These are phyloP conservation scores for Pythium aphanidermatum DNA, from an alignment of 352 stramenopile species.

Conservation along the genomic window DNA sequence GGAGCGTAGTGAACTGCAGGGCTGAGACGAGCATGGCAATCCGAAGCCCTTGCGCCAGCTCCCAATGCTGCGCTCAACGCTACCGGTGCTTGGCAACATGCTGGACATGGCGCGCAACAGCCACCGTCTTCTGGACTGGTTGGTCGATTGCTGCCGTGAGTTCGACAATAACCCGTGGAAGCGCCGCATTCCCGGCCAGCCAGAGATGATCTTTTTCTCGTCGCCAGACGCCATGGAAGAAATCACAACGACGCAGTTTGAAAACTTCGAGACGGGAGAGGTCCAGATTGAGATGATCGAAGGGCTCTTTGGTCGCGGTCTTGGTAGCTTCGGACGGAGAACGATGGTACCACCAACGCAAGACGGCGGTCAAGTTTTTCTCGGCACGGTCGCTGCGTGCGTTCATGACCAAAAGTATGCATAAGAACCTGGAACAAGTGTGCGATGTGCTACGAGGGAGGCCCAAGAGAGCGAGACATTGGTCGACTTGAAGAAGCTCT, in stretches of 20 bases:
- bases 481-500: conserved; percentile 20
- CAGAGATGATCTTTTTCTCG: conserved; percentile 12
- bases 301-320: conserved; percentile 12
- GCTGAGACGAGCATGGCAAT: too few relatives aligned
- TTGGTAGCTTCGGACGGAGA: conserved; percentile 20
- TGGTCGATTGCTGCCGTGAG: conserved; percentile 8
- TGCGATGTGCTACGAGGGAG: conserved; percentile 1
- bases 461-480: too few relatives aligned
- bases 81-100: conserved; percentile 38
- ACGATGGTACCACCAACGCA: conserved; percentile 20
- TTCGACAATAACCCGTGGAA: conserved; percentile 12
- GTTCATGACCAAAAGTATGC: conserved; percentile 8
- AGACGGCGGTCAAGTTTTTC: conserved; percentile 20
- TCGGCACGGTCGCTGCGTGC: conserved; percentile 15
- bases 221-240: conserved; percentile 18
- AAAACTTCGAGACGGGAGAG: conserved; percentile 21
- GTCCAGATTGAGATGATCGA: conserved; percentile 8
- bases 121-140: conserved; percentile 34
- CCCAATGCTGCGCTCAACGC: conserved; percentile 1
- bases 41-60: conserved; percentile 1
- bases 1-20: too few relatives aligned
- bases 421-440: conserved; percentile 1
- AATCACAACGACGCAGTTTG: conserved; percentile 24
- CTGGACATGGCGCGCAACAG: conserved; percentile 21
- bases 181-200: conserved; percentile 6